Percentiles rank a stretch among this genome's conserved stretches.
phyloP scores from a whole-genome alignment of 2,329 filamentous ascomycete species.

The Erysiphe neolycopersici region DNA sequence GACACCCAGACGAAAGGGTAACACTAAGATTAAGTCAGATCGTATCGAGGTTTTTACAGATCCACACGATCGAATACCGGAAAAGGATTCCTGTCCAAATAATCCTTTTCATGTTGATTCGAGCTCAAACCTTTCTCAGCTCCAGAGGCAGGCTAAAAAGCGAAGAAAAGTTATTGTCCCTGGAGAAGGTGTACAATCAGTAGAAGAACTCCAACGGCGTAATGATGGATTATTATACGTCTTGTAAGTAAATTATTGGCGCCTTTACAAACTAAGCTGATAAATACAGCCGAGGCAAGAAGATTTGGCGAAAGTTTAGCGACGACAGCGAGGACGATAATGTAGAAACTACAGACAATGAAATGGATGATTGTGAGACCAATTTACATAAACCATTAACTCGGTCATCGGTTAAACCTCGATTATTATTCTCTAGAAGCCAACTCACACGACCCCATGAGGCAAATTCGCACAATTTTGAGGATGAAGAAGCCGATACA shows the following conservation, averaged over 20 bases:
- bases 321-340: constrained; percentile 5
- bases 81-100: constrained; percentile 32
- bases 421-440: constrained; percentile 33
- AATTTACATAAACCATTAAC: constrained; percentile 23
- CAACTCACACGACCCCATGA: constrained; percentile 23
- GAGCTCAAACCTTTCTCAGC: constrained; percentile 16
- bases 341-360: constrained; percentile 11
- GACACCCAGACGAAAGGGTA: constrained; percentile 30
- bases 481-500: constrained; percentile 24
- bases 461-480: constrained; percentile 31
- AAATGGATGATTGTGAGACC: constrained; percentile 13
- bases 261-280: constrained; percentile 3
- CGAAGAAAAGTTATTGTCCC: constrained; percentile 23
- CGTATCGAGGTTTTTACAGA: constrained; percentile 50
- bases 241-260: constrained; percentile 35
- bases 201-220: constrained; percentile 31
- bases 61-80: constrained; percentile 49
- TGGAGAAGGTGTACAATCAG: constrained; percentile 22
- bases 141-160: constrained; percentile 25
- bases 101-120: constrained; percentile 43
- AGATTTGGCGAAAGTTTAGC: constrained; percentile 36
- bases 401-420: constrained; percentile 43
- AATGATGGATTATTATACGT: constrained; percentile 49
- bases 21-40: constrained; percentile 28
- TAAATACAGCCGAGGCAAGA: constrained; percentile 43